Conservation (phyloP, 2,329 filamentous ascomycete genomes). For the Sporothrix protearum region DNA sequence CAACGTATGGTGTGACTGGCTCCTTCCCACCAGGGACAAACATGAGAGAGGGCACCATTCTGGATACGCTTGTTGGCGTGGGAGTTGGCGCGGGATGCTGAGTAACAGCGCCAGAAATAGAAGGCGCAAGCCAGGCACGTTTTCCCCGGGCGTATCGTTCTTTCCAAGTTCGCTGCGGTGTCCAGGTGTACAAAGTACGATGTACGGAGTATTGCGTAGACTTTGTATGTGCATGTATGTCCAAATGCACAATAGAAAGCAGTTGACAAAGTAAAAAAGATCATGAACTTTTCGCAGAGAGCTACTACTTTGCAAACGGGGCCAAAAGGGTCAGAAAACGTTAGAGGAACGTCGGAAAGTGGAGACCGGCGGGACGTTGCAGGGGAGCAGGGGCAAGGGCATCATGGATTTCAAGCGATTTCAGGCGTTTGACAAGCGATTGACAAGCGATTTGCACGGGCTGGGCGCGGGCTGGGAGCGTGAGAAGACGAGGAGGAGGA, state of each 20-base stretch:
- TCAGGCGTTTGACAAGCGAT: too few species aligned
- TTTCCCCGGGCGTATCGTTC: not conserved
- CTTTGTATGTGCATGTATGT: too few species aligned
- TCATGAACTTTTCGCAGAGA: conserved; percentile 14
- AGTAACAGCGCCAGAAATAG: not conserved
- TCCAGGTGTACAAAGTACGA: too few species aligned
- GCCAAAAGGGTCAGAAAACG: not conserved
- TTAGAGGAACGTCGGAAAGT: conserved; percentile 13
- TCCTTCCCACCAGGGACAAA: conserved; percentile 1
- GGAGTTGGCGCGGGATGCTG: conserved; percentile 9
- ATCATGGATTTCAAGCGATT: not conserved
- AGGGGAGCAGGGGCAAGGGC: not conserved
- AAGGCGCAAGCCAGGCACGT: conserved; percentile 2
- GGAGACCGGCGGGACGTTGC: conserved; percentile 8
- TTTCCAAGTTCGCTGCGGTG: not conserved
- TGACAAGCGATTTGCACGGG: not conserved
- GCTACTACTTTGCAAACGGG: not conserved
- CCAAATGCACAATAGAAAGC: too few species aligned
- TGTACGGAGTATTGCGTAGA: not conserved
- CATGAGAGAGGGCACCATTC: not conserved
- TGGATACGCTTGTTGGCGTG: not conserved
- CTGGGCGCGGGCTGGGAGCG: not conserved
- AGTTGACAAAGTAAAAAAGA: not conserved
- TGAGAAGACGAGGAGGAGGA: not conserved
- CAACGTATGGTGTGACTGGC: conserved; percentile 4